Percentiles rank a stretch among this genome's conserved stretches.
Evolutionary conservation across 2,329 filamentous ascomycete genomes (phyloP).

Genomic region (Dactylellina cionopaga): DNA sequence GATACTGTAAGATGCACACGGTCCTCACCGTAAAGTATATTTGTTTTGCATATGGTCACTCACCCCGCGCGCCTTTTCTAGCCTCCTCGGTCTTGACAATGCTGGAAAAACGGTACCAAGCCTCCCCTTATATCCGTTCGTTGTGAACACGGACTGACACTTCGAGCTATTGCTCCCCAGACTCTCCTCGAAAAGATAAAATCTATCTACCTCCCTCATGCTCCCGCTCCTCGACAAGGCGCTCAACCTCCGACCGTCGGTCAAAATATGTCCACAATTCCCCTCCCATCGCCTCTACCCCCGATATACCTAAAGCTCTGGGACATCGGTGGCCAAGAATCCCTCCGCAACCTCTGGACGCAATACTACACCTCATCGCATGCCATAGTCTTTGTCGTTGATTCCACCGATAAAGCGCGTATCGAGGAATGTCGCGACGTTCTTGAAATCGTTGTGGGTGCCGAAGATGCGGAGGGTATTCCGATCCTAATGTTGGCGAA

Average conservation of each 20-base stretch:
- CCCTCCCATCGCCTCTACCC: slow-evolving; percentile 67
- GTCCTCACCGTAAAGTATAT: too few relatives aligned
- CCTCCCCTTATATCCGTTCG: background rate
- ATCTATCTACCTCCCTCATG: slow-evolving; percentile 76
- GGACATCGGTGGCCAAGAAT: slow-evolving; percentile 95
- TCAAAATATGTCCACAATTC: slow-evolving; percentile 93
- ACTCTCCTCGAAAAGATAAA: slow-evolving; percentile 98
- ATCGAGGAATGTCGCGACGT: slow-evolving; percentile 90
- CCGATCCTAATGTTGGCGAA: slow-evolving; percentile 93
- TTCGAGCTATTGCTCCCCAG: slow-evolving; percentile 10
- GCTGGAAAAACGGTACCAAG: slow-evolving; percentile 80
- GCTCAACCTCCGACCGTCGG: slow-evolving; percentile 91
- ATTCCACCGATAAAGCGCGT: slow-evolving; percentile 87
- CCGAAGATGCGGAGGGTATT: slow-evolving; percentile 88
- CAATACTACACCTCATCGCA: slow-evolving; percentile 94
- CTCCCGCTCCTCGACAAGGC: slow-evolving; percentile 72
- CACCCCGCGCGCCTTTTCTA: slow-evolving; percentile 5
- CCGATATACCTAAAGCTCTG: slow-evolving; percentile 98
- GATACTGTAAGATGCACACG: slow-evolving; percentile 69
- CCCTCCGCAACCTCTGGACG: slow-evolving; percentile 89
- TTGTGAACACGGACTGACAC: background rate
- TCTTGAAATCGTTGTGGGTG: slow-evolving; percentile 86
- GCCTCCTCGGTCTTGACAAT: slow-evolving; percentile 93
- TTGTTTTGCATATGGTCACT: background rate
- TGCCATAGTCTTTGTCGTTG: slow-evolving; percentile 97